Evolutionary conservation across 257 asterid genomes (phyloP).

Genomic region (Ligustrum vulgare): DNA sequence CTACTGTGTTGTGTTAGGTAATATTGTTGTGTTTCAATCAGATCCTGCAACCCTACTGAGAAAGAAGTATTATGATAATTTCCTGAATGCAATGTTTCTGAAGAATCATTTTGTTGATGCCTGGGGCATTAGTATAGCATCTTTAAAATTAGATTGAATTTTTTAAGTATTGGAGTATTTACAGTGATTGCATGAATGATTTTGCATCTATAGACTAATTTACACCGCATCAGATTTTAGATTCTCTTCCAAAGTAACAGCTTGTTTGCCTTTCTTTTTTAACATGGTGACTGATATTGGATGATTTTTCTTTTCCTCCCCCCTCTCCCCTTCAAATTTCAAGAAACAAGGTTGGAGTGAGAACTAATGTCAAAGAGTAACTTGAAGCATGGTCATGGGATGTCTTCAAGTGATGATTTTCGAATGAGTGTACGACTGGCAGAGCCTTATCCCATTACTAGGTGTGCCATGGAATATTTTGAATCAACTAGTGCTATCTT

Average conservation of each 20-base stretch:
- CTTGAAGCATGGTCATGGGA: no score
- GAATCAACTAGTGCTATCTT: conserved; percentile 33
- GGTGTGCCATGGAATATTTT: no score
- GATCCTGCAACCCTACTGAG: no score
- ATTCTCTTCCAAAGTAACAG: not conserved
- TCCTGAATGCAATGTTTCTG: no score
- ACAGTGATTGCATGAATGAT: not conserved
- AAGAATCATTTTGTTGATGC: no score
- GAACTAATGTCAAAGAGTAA: no score
- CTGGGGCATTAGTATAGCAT: not conserved
- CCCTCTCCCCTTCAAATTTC: not conserved
- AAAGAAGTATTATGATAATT: no score
- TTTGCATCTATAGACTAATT: not conserved
- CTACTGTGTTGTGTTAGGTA: no score
- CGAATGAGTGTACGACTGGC: no score
- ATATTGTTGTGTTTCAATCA: no score
- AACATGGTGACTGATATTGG: conserved; percentile 16
- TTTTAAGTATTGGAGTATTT: not conserved
- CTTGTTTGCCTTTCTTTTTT: not conserved
- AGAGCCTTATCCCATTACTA: no score
- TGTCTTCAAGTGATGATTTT: no score
- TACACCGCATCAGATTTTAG: not conserved
- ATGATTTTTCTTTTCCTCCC: not conserved
- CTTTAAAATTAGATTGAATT: not conserved
- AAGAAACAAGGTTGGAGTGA: conserved; percentile 13